A percentile compares a stretch with the other conserved stretches of the same genome.
These are phyloP conservation scores for Candida sanyaensis DNA, from an alignment of 1,139 yeast genomes.

Conservation along the genomic window DNA sequence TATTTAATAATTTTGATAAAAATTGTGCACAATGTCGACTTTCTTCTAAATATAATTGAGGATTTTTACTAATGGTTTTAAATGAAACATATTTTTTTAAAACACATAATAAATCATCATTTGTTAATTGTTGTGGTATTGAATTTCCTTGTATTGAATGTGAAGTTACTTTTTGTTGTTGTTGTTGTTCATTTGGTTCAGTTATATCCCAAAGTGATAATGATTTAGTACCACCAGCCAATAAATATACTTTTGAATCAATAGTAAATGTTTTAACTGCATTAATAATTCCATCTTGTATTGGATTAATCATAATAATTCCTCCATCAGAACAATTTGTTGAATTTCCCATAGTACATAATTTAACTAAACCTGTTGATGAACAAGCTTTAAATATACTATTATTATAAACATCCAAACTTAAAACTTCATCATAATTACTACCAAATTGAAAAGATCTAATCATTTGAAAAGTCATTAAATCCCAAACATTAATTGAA, in stretches of 20 bases:
- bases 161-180: no score
- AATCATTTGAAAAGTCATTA: slow-evolving; percentile 73
- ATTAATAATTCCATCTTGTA: slow-evolving; percentile 19
- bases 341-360: slow-evolving; percentile 38
- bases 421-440: slow-evolving; percentile 34
- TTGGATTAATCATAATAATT: slow-evolving; percentile 14
- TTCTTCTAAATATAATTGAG: slow-evolving; percentile 68
- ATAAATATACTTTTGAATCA: slow-evolving; percentile 26
- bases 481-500: slow-evolving; percentile 77
- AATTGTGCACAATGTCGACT: slow-evolving; percentile 86
- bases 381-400: slow-evolving; percentile 58
- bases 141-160: background rate
- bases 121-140: slow-evolving; percentile 22
- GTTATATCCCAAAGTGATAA: slow-evolving; percentile 41
- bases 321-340: slow-evolving; percentile 9
- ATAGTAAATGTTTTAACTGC: slow-evolving; percentile 30
- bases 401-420: slow-evolving; percentile 50
- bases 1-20: slow-evolving; percentile 60
- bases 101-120: slow-evolving; percentile 65
- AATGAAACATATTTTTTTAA: slow-evolving; percentile 64
- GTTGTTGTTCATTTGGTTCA: slow-evolving; percentile 16
- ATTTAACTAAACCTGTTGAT: slow-evolving; percentile 55
- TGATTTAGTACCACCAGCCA: slow-evolving; percentile 42
- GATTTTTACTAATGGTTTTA: slow-evolving; percentile 76
- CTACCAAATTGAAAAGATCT: slow-evolving; percentile 49